Conservation (phyloP, 2,329 filamentous ascomycete genomes). For the Didymella exigua region DNA sequence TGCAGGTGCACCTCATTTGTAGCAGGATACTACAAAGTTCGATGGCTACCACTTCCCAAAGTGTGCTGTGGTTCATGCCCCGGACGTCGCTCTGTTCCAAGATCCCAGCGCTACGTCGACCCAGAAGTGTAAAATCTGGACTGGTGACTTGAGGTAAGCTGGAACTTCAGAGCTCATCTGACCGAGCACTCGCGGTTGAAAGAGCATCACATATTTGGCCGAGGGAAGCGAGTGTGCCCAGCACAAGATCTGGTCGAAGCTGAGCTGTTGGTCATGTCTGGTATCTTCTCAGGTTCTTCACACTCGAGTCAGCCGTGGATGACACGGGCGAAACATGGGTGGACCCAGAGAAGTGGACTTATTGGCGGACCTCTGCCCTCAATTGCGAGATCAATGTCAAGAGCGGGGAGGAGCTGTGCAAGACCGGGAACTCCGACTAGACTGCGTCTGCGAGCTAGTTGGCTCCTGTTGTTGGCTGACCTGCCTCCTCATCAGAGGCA, state of each 20-base stretch:
- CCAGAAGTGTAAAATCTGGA: conserved; percentile 63
- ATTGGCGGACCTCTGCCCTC: conserved; percentile 13
- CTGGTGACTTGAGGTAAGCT: conserved; percentile 63
- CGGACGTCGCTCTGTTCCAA: conserved; percentile 17
- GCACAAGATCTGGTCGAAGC: conserved; percentile 50
- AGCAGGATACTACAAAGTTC: conserved; percentile 51
- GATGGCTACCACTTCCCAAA: conserved; percentile 52
- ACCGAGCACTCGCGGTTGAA: conserved; percentile 64
- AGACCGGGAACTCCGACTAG: neutral
- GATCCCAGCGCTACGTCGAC: conserved; percentile 57
- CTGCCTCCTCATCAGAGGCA: too few relatives aligned
- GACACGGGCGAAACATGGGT: neutral
- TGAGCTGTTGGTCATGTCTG: conserved; percentile 10
- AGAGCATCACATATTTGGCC: conserved; percentile 64
- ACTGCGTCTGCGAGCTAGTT: too few relatives aligned
- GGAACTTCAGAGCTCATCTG: conserved; percentile 65
- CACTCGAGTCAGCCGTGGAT: neutral
- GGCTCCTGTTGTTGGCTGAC: too few relatives aligned
- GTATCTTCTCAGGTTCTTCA: conserved; percentile 7
- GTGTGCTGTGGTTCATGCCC: conserved; percentile 31
- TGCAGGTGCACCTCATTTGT: conserved; percentile 52
- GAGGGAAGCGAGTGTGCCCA: conserved; percentile 63
- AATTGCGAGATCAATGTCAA: conserved; percentile 4
- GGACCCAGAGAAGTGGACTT: conserved; percentile 9
- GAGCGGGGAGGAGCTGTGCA: neutral